Percentiles rank a stretch among this genome's conserved stretches.
These are phyloP conservation scores for Pseudogymnoascus sp. DNA, from an alignment of 2,329 filamentous ascomycete species.

Conservation along the genomic window DNA sequence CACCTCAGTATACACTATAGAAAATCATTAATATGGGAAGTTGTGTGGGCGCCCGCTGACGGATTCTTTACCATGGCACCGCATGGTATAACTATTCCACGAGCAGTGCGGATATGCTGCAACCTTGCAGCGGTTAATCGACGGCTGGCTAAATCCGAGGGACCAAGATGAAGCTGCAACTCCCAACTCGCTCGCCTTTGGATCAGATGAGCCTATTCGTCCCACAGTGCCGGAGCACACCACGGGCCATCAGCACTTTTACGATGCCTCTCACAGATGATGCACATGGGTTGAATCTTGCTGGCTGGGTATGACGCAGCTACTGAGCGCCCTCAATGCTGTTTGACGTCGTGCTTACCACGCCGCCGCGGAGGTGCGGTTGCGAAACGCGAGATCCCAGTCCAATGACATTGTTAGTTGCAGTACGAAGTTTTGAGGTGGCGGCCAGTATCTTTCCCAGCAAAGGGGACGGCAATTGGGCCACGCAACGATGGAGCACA, in stretches of 20 bases:
- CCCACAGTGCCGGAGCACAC: slow-evolving; percentile 1
- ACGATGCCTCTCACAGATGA: not conserved
- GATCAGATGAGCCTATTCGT: not conserved
- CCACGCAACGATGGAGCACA: not conserved
- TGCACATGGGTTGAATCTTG: slow-evolving; percentile 1
- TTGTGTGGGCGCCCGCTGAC: not conserved
- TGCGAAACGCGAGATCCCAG: not conserved
- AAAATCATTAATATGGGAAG: slow-evolving; percentile 5
- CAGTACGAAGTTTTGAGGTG: not conserved
- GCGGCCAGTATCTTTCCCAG: not conserved
- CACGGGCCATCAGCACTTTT: not conserved
- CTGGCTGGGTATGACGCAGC: not conserved
- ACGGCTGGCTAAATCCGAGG: not conserved
- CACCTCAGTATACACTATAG: slow-evolving; percentile 1
- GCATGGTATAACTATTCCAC: not conserved
- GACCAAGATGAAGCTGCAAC: not conserved
- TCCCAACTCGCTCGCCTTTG: not conserved
- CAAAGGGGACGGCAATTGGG: not conserved
- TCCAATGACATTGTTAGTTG: not conserved
- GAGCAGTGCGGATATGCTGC: not conserved
- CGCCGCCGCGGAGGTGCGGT: slow-evolving; percentile 2
- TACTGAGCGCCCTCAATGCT: not conserved
- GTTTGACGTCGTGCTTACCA: slow-evolving; percentile 3
- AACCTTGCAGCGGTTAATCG: slow-evolving; percentile 1
- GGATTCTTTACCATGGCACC: slow-evolving; percentile 4